These are phyloP conservation scores for Aspergillus floridensis DNA, from an alignment of 2,329 filamentous ascomycete species.

Conservation along the genomic window DNA sequence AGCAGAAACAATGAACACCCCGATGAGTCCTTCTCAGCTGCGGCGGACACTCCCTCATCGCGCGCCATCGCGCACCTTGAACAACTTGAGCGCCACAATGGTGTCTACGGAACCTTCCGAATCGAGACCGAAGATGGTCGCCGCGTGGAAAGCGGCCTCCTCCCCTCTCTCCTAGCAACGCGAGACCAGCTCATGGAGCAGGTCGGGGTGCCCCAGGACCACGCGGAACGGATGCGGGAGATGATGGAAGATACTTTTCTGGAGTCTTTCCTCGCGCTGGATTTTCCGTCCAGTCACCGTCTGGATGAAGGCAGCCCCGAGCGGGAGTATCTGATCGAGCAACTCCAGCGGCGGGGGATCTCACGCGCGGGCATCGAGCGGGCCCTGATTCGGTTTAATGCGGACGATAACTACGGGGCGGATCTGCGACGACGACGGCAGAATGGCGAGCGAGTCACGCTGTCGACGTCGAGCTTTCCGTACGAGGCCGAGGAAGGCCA, in stretches of 20 bases:
- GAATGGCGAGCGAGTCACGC: slow-evolving; percentile 39
- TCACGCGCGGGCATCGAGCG: slow-evolving; percentile 37
- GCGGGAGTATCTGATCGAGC: slow-evolving; percentile 36
- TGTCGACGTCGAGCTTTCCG: slow-evolving; percentile 34
- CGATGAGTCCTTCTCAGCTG: slow-evolving; percentile 23
- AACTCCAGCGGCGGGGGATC: slow-evolving; percentile 41
- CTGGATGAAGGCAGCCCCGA: slow-evolving; percentile 35
- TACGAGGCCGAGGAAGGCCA: slow-evolving; percentile 19
- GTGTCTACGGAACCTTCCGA: slow-evolving; percentile 43
- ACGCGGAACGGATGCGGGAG: slow-evolving; percentile 42
- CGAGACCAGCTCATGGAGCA: slow-evolving; percentile 43
- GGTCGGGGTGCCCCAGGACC: slow-evolving; percentile 36
- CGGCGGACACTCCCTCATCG: slow-evolving; percentile 34
- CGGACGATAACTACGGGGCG: slow-evolving; percentile 40
- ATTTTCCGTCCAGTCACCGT: slow-evolving; percentile 39
- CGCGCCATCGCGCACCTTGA: slow-evolving; percentile 41
- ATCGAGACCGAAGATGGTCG: slow-evolving; percentile 44
- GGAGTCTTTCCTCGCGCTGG: slow-evolving; percentile 43
- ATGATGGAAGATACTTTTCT: slow-evolving; percentile 47
- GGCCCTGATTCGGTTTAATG: slow-evolving; percentile 40
- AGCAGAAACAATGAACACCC: slow-evolving; percentile 25
- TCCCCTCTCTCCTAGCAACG: slow-evolving; percentile 43
- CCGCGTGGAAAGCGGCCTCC: slow-evolving; percentile 40
- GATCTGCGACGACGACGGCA: slow-evolving; percentile 38
- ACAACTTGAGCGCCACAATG: slow-evolving; percentile 40